These are phyloP conservation scores for Russula sp. DNA, from an alignment of 768 basidiomycete genomes.

Conservation along the genomic window DNA sequence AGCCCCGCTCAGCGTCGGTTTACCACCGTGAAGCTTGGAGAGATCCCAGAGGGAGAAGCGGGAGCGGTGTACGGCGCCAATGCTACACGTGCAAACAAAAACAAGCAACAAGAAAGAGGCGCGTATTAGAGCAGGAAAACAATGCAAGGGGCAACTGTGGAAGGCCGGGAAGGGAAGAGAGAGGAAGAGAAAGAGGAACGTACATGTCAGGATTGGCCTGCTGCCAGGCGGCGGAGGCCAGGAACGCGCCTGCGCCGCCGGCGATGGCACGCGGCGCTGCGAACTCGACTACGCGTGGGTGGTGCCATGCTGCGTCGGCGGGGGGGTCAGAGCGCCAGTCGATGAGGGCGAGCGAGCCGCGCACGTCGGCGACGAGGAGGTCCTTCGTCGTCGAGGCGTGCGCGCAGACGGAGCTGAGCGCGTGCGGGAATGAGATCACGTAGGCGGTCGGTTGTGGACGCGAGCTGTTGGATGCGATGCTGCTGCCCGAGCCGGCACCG, in stretches of 20 bases:
- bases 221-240: constrained; percentile 64
- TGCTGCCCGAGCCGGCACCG: constrained; percentile 21
- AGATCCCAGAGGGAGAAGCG: constrained; percentile 74
- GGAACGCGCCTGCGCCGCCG: constrained; percentile 40
- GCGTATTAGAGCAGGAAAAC: neutral
- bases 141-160: neutral
- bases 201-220: constrained; percentile 66
- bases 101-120: neutral
- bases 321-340: constrained; percentile 77
- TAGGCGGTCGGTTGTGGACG: constrained; percentile 72
- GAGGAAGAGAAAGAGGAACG: constrained; percentile 24
- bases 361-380: constrained; percentile 68
- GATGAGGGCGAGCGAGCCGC: constrained; percentile 67
- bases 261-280: constrained; percentile 60
- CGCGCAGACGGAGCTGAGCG: constrained; percentile 59
- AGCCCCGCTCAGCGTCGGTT: constrained; percentile 53
- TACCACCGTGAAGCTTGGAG: constrained; percentile 62
- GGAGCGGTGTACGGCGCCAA: constrained; percentile 70
- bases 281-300: constrained; percentile 60
- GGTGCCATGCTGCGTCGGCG: constrained; percentile 48
- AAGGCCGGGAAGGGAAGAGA: neutral
- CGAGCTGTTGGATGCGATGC: constrained; percentile 17
- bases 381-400: constrained; percentile 73
- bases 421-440: constrained; percentile 63
- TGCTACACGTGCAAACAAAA: constrained; percentile 32